Evolutionary conservation across 331 rosid genomes (phyloP).

Genomic region (Arachis monticola): DNA sequence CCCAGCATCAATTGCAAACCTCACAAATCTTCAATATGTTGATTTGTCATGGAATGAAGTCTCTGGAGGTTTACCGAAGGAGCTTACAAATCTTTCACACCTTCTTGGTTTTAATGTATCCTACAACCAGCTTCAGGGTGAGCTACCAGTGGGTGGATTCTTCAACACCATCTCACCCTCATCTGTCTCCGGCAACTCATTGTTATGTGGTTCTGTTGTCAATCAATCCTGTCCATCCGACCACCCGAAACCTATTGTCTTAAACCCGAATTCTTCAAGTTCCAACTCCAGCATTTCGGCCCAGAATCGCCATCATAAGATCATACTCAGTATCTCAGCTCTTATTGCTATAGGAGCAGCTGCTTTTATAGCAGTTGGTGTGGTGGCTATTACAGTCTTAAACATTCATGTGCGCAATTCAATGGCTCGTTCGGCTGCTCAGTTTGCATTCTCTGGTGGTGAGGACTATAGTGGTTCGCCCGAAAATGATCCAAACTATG

Average conservation of each 20-base stretch:
- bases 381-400: conserved; percentile 78
- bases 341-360: conserved; percentile 98
- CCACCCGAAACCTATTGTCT: conserved; percentile 95
- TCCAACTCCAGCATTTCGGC: conserved; percentile 59
- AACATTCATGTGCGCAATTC: conserved; percentile 70
- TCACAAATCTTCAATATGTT: conserved; percentile 68
- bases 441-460: conserved; percentile 71
- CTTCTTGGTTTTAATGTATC: conserved; percentile 79
- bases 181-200: conserved; percentile 69
- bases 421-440: conserved; percentile 64
- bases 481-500: conserved; percentile 69
- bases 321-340: conserved; percentile 84
- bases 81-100: conserved; percentile 82
- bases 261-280: conserved; percentile 90
- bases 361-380: conserved; percentile 81
- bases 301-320: conserved; percentile 60
- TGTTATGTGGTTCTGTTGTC: conserved; percentile 83
- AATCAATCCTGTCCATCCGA: conserved; percentile 81
- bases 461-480: conserved; percentile 82
- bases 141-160: conserved; percentile 95
- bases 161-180: conserved; percentile 86
- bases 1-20: conserved; percentile 77
- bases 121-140: conserved; percentile 84
- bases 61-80: conserved; percentile 90
- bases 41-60: conserved; percentile 83